Percentiles rank a stretch among this genome's conserved stretches.
Conservation (phyloP, 1,284 basidiomycete genomes). For the Hortiboletus rubellus region DNA sequence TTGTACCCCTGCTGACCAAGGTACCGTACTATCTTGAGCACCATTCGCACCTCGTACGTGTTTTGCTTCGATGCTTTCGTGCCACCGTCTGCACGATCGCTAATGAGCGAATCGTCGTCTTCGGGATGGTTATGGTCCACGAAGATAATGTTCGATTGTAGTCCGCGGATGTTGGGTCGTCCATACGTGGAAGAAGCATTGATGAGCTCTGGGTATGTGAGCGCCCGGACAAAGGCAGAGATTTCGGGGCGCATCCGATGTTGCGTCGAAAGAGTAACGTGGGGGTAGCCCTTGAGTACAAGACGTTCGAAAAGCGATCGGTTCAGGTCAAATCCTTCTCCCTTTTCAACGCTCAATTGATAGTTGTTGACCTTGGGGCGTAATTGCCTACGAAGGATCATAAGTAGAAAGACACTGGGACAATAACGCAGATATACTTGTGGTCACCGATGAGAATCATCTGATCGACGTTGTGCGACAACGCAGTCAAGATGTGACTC, state of each 20-base stretch:
- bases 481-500: constrained; percentile 59
- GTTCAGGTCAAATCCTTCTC: constrained; percentile 62
- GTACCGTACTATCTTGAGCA: constrained; percentile 53
- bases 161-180: constrained; percentile 51
- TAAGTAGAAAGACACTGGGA: neutral
- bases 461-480: constrained; percentile 46
- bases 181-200: constrained; percentile 50
- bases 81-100: constrained; percentile 44
- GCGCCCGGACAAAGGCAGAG: constrained; percentile 51
- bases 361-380: constrained; percentile 70
- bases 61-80: constrained; percentile 59
- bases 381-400: constrained; percentile 47
- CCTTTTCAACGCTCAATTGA: constrained; percentile 60
- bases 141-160: constrained; percentile 58
- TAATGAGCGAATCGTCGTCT: constrained; percentile 41
- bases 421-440: constrained; percentile 45
- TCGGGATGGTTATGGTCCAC: constrained; percentile 57
- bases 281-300: constrained; percentile 57
- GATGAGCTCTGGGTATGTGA: constrained; percentile 62
- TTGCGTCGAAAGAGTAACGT: constrained; percentile 51
- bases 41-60: constrained; percentile 39
- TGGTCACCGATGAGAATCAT: constrained; percentile 69
- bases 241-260: constrained; percentile 73
- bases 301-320: constrained; percentile 64
- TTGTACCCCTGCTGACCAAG: constrained; percentile 65